A percentile compares a stretch with the other conserved stretches of the same genome.
Evolutionary conservation across 2,329 filamentous ascomycete genomes (phyloP).

Genomic region (Claviceps cyperi): DNA sequence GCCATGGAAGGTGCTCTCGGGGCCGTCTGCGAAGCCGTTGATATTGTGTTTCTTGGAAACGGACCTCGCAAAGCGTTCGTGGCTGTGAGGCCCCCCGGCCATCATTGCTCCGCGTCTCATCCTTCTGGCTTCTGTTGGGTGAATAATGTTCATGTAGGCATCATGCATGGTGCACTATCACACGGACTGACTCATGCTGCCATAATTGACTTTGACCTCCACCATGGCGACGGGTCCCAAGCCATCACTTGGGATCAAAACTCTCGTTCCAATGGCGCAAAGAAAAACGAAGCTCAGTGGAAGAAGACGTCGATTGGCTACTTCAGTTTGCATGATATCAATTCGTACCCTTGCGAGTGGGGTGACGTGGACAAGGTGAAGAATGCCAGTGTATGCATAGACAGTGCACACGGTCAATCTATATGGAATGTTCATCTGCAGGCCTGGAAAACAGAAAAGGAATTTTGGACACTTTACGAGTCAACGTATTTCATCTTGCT

Average conservation of each 20-base stretch:
- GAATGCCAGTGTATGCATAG: constrained; percentile 86
- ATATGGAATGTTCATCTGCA: constrained; percentile 95
- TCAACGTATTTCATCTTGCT: constrained; percentile 62
- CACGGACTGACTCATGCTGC: constrained; percentile 87
- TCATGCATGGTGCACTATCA: constrained; percentile 71
- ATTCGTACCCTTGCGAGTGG: constrained; percentile 90
- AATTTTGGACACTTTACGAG: constrained; percentile 86
- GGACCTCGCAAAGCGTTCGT: constrained; percentile 73
- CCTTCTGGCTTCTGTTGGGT: constrained; percentile 98
- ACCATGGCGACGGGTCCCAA: constrained; percentile 93
- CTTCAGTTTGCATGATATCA: constrained; percentile 95
- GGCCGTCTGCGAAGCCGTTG: constrained; percentile 84
- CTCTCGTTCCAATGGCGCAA: constrained; percentile 42
- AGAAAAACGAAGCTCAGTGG: constrained; percentile 58
- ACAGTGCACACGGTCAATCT: constrained; percentile 84
- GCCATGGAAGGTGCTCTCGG: constrained; percentile 86
- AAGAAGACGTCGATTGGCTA: constrained; percentile 87
- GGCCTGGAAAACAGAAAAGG: constrained; percentile 64
- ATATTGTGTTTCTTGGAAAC: constrained; percentile 53
- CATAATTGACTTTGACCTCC: constrained; percentile 83
- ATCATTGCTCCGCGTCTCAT: constrained; percentile 80
- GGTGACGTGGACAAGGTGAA: constrained; percentile 90
- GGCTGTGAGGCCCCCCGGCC: constrained; percentile 80
- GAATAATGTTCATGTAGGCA: constrained; percentile 95
- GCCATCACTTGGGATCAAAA: constrained; percentile 89